These are phyloP conservation scores for Candida nitratophila DNA, from an alignment of 805 yeast genomes.

Conservation along the genomic window DNA sequence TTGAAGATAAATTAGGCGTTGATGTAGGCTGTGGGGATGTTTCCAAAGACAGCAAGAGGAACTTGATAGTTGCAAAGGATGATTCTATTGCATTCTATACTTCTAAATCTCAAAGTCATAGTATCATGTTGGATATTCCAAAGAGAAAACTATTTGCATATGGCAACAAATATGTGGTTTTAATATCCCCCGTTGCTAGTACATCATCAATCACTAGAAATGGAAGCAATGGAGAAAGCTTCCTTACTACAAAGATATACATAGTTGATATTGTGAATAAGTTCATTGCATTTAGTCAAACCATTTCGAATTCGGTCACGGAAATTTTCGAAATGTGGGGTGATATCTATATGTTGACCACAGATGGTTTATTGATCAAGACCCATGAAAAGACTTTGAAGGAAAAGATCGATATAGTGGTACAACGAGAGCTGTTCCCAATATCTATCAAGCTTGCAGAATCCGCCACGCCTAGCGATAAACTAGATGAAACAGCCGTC, in stretches of 20 bases:
- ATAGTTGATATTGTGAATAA: constrained; percentile 67
- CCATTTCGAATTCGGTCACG: constrained; percentile 58
- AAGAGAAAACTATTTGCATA: constrained; percentile 45
- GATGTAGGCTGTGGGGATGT: constrained; percentile 43
- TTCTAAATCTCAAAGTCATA: constrained; percentile 43
- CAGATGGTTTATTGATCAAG: constrained; percentile 69
- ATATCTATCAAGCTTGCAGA: constrained; percentile 68
- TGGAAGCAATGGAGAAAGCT: constrained; percentile 21
- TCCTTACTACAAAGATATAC: constrained; percentile 45
- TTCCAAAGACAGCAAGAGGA: constrained; percentile 14
- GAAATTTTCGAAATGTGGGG: constrained; percentile 53
- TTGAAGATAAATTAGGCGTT: constrained; percentile 42
- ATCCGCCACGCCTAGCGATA: constrained; percentile 18
- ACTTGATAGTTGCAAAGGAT: constrained; percentile 55
- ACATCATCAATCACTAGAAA: constrained; percentile 20
- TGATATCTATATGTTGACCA: constrained; percentile 53
- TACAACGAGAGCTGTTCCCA: constrained; percentile 62
- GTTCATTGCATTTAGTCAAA: constrained; percentile 60
- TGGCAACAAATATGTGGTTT: constrained; percentile 42
- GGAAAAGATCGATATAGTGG: constrained; percentile 62
- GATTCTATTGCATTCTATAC: constrained; percentile 62
- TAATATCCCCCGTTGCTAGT: constrained; percentile 44
- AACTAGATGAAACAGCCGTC: constrained; percentile 14
- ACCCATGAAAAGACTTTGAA: constrained; percentile 58
- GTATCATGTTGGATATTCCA: constrained; percentile 48